A percentile compares a stretch with the other conserved stretches of the same genome.
Evolutionary conservation across 208 protist species (phyloP).

Genomic region (Balamuthia mandrillaris): DNA sequence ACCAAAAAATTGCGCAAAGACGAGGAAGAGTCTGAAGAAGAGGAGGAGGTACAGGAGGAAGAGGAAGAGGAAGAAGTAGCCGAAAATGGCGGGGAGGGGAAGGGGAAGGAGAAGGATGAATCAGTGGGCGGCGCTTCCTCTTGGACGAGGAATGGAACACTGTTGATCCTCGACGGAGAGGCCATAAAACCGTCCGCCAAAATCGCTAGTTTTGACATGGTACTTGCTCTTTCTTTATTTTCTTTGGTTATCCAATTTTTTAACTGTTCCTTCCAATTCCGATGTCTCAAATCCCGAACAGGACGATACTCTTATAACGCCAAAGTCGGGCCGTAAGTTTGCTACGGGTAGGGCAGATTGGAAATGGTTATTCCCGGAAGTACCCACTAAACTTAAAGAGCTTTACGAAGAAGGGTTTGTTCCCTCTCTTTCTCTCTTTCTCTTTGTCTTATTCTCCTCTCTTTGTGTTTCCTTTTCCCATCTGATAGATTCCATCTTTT

Average conservation of each 20-base stretch:
- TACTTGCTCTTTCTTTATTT: background rate
- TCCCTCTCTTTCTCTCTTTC: too few relatives aligned
- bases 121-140: background rate
- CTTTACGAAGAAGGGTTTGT: slow-evolving; percentile 2
- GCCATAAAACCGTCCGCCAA: background rate
- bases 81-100: background rate
- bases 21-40: background rate
- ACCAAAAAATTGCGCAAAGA: too few relatives aligned
- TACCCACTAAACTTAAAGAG: slow-evolving; percentile 5
- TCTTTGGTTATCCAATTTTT: background rate
- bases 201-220: slow-evolving; percentile 18
- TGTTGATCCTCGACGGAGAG: background rate
- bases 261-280: background rate
- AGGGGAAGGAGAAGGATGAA: background rate
- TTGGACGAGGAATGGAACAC: background rate
- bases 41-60: background rate
- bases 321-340: slow-evolving; percentile 4
- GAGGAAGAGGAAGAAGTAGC: background rate
- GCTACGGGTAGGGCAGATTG: slow-evolving; percentile 4
- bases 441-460: too few relatives aligned
- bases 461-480: background rate
- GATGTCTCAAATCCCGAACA: background rate
- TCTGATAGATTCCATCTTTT: background rate
- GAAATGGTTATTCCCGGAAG: background rate
- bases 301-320: slow-evolving; percentile 11